Evolutionary conservation across 2,329 filamentous ascomycete genomes (phyloP).

Genomic region (Teratosphaeria viscida): DNA sequence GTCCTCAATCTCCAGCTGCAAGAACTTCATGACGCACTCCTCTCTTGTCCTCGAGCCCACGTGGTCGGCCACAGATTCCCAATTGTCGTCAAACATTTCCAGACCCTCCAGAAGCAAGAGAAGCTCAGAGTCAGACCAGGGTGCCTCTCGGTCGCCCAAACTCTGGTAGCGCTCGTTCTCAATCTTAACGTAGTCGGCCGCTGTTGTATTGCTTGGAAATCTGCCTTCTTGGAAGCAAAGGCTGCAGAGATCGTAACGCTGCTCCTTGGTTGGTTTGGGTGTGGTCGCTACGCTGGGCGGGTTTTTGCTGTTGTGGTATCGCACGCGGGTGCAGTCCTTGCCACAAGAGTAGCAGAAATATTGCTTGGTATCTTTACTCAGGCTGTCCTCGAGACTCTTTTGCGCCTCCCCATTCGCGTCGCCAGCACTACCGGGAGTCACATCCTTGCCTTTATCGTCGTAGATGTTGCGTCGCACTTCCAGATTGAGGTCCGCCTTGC

Average conservation of each 20-base stretch:
- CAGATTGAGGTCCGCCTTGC: slow-evolving; percentile 78
- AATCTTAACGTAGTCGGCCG: slow-evolving; percentile 74
- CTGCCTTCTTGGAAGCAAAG: slow-evolving; percentile 80
- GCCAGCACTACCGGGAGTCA: slow-evolving; percentile 43
- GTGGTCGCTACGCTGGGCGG: slow-evolving; percentile 34
- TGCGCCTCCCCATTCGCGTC: slow-evolving; percentile 31
- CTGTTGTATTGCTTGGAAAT: slow-evolving; percentile 67
- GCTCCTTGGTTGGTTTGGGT: slow-evolving; percentile 45
- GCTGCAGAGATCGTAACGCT: slow-evolving; percentile 81
- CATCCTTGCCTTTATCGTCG: slow-evolving; percentile 78
- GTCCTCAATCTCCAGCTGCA: slow-evolving; percentile 94
- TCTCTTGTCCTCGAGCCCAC: slow-evolving; percentile 86
- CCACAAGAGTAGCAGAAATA: slow-evolving; percentile 86
- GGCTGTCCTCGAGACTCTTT: slow-evolving; percentile 55
- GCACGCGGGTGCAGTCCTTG: slow-evolving; percentile 69
- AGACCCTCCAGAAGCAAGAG: slow-evolving; percentile 83
- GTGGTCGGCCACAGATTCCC: slow-evolving; percentile 84
- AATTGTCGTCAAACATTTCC: slow-evolving; percentile 91
- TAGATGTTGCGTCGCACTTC: slow-evolving; percentile 93
- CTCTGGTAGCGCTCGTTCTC: slow-evolving; percentile 78
- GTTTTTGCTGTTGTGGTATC: slow-evolving; percentile 60
- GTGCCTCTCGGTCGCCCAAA: slow-evolving; percentile 69
- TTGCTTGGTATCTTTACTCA: slow-evolving; percentile 49
- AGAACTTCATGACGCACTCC: slow-evolving; percentile 92
- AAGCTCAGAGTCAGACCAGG: slow-evolving; percentile 85